Conservation (phyloP, 176 grass and related monocot species). For the Paspalum vaginatum region DNA sequence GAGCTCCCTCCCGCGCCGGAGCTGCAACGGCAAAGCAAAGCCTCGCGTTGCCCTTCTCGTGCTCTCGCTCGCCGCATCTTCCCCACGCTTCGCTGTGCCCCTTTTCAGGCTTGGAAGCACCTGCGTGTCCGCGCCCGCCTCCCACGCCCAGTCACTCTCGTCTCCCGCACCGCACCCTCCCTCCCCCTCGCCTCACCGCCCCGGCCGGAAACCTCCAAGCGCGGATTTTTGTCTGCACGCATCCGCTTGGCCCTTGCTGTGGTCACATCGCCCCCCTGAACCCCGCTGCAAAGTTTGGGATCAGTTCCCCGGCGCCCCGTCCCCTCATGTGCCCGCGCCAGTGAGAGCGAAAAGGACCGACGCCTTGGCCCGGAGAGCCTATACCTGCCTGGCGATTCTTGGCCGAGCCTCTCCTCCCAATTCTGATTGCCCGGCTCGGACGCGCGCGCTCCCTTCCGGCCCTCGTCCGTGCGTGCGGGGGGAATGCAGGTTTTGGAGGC, state of each 20-base stretch:
- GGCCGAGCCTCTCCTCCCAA: not conserved
- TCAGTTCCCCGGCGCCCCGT: slow-evolving; percentile 28
- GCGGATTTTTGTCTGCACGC: slow-evolving; percentile 3
- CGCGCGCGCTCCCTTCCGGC: not conserved
- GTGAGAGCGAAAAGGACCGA: not conserved
- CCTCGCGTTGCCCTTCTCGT: no score
- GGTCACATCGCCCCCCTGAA: not conserved
- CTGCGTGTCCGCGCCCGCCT: slow-evolving; percentile 44
- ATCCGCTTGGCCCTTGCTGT: slow-evolving; percentile 37
- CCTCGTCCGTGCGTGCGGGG: not conserved
- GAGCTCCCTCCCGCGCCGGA: not conserved
- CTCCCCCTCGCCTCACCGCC: no score
- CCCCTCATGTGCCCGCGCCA: slow-evolving; percentile 32
- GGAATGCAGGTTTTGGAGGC: slow-evolving; percentile 20
- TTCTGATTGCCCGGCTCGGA: slow-evolving; percentile 13
- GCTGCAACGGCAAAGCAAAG: no score
- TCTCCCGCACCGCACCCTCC: not conserved
- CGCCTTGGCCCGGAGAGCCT: not conserved
- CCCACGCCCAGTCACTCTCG: not conserved
- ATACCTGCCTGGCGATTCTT: not conserved
- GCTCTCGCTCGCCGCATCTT: slow-evolving; percentile 22
- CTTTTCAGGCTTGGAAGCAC: slow-evolving; percentile 44
- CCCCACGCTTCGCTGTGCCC: slow-evolving; percentile 6
- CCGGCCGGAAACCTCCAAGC: slow-evolving; percentile 49
- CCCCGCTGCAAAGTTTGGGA: not conserved